Conservation (phyloP, 1,284 basidiomycete species). For the Cryptococcus sp. region DNA sequence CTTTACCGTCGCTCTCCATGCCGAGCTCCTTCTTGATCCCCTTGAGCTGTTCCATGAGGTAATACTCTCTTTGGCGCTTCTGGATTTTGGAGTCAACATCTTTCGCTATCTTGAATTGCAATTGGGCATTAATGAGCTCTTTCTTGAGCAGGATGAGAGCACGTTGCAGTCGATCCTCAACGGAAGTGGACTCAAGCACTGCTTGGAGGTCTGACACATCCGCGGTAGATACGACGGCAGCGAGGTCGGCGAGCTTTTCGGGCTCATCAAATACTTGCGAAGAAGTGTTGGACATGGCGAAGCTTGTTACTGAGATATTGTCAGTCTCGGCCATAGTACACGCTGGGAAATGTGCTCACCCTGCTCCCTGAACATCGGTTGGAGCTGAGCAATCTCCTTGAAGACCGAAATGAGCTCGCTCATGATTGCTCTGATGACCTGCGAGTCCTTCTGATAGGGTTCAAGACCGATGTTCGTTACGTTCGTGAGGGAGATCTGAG, state of each 20-base stretch:
- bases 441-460: conserved; percentile 88
- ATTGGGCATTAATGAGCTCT: conserved; percentile 94
- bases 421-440: conserved; percentile 94
- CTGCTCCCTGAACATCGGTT: conserved; percentile 97
- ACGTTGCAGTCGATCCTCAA: conserved; percentile 89
- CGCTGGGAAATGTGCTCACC: conserved; percentile 51
- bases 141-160: conserved; percentile 93
- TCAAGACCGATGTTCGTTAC: conserved; percentile 80
- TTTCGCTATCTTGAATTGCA: conserved; percentile 90
- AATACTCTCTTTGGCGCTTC: conserved; percentile 95
- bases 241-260: conserved; percentile 97
- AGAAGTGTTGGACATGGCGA: conserved; percentile 91
- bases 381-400: conserved; percentile 97
- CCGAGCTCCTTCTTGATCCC: conserved; percentile 99
- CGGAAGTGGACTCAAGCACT: conserved; percentile 81
- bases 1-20: conserved; percentile 90
- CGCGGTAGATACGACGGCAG: conserved; percentile 91
- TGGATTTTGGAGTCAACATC: conserved; percentile 97
- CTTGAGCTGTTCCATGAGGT: conserved; percentile 97
- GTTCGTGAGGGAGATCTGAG: conserved; percentile 85
- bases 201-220: conserved; percentile 91
- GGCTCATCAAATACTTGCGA: conserved; percentile 99
- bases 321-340: not conserved
- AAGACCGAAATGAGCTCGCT: conserved; percentile 96
- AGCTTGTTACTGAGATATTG: conserved; percentile 57